Evolutionary conservation across 2,329 filamentous ascomycete genomes (phyloP), one percentile per base, ranked within the genome.

Genomic region (Calonectria henricotiae): DNA sequence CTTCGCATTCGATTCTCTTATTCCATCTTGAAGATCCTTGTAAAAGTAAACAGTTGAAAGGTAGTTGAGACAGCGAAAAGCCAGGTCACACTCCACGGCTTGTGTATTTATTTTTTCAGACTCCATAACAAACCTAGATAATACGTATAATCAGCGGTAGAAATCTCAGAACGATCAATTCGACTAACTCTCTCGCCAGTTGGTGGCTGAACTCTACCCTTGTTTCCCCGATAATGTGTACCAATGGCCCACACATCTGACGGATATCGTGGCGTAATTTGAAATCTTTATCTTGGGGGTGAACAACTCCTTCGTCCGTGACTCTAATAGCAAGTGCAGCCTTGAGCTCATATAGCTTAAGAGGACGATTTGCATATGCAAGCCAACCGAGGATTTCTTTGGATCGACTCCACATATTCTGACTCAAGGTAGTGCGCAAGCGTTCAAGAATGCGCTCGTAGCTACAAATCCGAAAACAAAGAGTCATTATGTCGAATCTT

Each of bases 291-390:
- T 77, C 76, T 15, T 81, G 49, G 2, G 49, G n/a, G 15, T 11
- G n/a, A 11, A 46, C 73, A 12, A 78, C 0, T 8, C 49, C 39
- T 3, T 49, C 5, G 3, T 62, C 74, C 4, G 62, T 64, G 1
- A 73, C 61, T 0, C 11, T 37, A 1, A 83, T 77, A 2, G 81
- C 76, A 9, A 82, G 72, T 8, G 80, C 79, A 6, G 80, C 80
- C 51, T 85, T 79, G 7, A 86, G 79, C 67, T 86, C 84, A 62
- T 84, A 78, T 80, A 79, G 81, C 64, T 82, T 82, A 0, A 86
- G 74, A 0, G 83, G 78, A 0, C 85, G 78, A 55, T 80, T 82
- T 1, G 83, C 81, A 62, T 82, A 82, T 5, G 79, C 79, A 13
- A 86, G 75, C 83, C 82, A 85, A 2, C 80, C 79, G 2, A 86